Evolutionary conservation across 2,329 filamentous ascomycete species (phyloP).

Genomic region (Huntiella abstrusa): DNA sequence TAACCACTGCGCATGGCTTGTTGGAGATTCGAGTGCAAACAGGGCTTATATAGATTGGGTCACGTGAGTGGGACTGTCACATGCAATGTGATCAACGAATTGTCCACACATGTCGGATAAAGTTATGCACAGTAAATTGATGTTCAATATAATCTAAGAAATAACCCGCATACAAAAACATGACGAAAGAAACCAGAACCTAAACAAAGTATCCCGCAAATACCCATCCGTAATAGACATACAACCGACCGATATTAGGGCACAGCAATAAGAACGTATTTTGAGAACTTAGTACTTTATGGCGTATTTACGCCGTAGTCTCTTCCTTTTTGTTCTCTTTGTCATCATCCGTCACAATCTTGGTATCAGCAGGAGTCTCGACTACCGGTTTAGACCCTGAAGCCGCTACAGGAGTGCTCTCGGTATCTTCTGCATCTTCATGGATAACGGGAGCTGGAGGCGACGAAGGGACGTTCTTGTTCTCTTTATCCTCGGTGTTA

Average conservation of each 20-base stretch:
- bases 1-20: slow-evolving; percentile 9
- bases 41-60: slow-evolving; percentile 1
- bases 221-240: not conserved
- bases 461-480: too few relatives aligned
- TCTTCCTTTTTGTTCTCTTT: slow-evolving; percentile 3
- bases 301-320: not conserved
- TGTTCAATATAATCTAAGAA: not conserved
- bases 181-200: not conserved
- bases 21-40: not conserved
- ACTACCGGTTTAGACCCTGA: not conserved
- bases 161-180: not conserved
- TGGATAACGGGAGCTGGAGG: not conserved
- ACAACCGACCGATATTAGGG: not conserved
- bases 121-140: not conserved
- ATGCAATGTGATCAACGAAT: not conserved
- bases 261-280: not conserved
- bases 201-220: not conserved
- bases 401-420: slow-evolving; percentile 8
- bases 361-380: not conserved
- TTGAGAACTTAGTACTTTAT: not conserved
- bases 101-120: not conserved
- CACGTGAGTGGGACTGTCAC: not conserved
- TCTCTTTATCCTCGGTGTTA: not conserved
- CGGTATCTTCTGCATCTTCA: slow-evolving; percentile 1
- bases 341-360: slow-evolving; percentile 1